Evolutionary conservation across 306 rosid genomes (phyloP).

Genomic region (Macrotyloma uniflorum): DNA sequence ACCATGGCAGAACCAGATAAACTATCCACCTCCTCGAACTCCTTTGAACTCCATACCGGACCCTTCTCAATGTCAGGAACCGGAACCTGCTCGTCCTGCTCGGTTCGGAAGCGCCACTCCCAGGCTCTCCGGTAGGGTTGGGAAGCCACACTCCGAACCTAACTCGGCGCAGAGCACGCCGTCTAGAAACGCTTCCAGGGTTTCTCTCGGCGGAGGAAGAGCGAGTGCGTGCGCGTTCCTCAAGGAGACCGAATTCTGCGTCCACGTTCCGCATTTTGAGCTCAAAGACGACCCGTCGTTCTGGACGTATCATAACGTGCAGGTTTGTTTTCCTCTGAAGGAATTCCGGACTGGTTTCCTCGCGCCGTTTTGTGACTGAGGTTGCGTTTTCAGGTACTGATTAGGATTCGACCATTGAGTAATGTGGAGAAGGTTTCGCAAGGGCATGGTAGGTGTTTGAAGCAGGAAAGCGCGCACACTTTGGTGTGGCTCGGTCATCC

Average conservation of each 20-base stretch:
- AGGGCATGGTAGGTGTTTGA: conserved; percentile 80
- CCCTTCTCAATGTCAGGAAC: conserved; percentile 64
- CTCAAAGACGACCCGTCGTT: conserved; percentile 73
- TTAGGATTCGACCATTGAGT: conserved; percentile 86
- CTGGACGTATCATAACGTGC: conserved; percentile 93
- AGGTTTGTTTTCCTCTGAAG: conserved; percentile 38
- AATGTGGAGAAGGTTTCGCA: conserved; percentile 67
- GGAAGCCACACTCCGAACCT: conserved; percentile 68
- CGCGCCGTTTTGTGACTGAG: conserved; percentile 24
- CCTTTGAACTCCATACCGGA: conserved; percentile 78
- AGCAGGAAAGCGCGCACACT: conserved; percentile 77
- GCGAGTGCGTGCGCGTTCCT: conserved; percentile 41
- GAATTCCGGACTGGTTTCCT: conserved; percentile 21
- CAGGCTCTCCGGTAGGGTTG: conserved; percentile 46
- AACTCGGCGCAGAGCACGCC: conserved; percentile 78
- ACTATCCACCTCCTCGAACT: conserved; percentile 71
- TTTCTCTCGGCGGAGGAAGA: conserved; percentile 62
- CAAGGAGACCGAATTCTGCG: conserved; percentile 44
- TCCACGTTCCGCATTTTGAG: conserved; percentile 65
- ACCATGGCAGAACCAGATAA: conserved; percentile 41
- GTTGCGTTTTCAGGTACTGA: conserved; percentile 67
- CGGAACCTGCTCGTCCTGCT: conserved; percentile 44
- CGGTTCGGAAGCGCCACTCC: conserved; percentile 51
- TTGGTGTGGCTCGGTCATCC: conserved; percentile 95
- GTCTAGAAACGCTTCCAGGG: conserved; percentile 54